Conservation (phyloP, 176 grass and related monocot species). For the Cenchrus purpureus region DNA sequence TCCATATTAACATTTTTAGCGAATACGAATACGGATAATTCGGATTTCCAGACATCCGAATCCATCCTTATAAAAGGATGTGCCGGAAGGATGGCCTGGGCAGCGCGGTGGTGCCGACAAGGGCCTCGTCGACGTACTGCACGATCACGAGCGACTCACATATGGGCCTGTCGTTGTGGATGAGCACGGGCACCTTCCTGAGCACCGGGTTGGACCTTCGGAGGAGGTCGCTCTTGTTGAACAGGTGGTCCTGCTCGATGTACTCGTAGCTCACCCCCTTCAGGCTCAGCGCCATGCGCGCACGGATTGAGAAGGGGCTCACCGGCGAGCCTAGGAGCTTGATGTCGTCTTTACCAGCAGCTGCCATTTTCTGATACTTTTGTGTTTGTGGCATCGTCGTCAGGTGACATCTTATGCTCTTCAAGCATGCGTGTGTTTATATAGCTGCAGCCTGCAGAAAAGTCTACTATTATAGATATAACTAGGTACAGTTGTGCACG, state of each 20-base stretch:
- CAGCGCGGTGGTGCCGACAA: neutral
- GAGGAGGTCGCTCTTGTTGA: conserved; percentile 35
- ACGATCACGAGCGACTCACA: conserved; percentile 43
- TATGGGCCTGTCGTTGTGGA: conserved; percentile 40
- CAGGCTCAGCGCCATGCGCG: conserved; percentile 20
- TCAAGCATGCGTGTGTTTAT: no score
- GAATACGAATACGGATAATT: no score
- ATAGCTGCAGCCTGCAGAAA: no score
- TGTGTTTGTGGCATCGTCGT: no score
- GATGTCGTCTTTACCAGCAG: neutral
- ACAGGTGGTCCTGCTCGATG: neutral
- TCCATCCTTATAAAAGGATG: neutral
- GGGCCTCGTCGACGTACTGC: conserved; percentile 54
- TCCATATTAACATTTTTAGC: no score
- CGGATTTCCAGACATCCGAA: no score
- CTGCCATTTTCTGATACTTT: no score
- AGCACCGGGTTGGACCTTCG: conserved; percentile 45
- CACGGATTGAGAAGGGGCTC: conserved; percentile 32
- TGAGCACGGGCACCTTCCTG: conserved; percentile 50
- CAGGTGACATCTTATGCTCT: no score
- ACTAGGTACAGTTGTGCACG: no score
- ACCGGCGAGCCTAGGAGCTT: neutral
- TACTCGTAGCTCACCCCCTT: conserved; percentile 13
- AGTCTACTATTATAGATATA: no score
- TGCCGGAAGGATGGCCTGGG: conserved; percentile 27